Base-by-base conservation (phyloP, 306 rosid genomes). In the Gastrolobium bilobum region DNA sequence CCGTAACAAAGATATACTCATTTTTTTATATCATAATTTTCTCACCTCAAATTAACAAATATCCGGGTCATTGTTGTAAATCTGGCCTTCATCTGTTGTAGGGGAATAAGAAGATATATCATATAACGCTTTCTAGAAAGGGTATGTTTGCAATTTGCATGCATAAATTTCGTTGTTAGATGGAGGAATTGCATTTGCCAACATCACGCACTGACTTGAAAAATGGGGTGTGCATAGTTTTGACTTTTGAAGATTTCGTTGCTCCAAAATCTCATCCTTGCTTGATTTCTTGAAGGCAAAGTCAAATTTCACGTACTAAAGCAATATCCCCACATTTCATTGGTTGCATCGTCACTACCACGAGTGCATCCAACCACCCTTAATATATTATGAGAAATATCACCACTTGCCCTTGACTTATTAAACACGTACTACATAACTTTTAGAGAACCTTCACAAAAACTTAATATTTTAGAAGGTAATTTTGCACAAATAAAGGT, bases 291-390 rank as follows among this genome's bases (percentile, higher is more conserved):
- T 38, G 72, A 58, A 39, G 73, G 14, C 68, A 72, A 63, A 75
- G 78, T 79, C 87, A 71, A 79, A 62, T 38, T 80, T 51, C 37
- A 39, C 7, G 31, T 13, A 43, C 14, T 26, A 66, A 75, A 43
- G 59, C 67, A 67, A 67, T 20, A 7, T 35, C 47, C 62, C 46
- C 7, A 51, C 52, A 13, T 69, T 4, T 40, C 13, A 2, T 60
- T 4, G 7, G 7, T 60, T 47, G 81, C 73, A 40, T 69, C 61
- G 54, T 61, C 81, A 73, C 46, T 42, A 76, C 82, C 61, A 82
- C 65, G n/a, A 38, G 13, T 10, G 10, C 54, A 30, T 7, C 47
- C 7, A 11, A 38, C 50, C 61, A 57, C 3, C 54, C 56, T 29
- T 2, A 3, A 4, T 15, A 15, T n/a, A 34, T 30, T 11, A 47